Conservation (phyloP, 106 monocot genomes). For the Gastrodia elata region DNA sequence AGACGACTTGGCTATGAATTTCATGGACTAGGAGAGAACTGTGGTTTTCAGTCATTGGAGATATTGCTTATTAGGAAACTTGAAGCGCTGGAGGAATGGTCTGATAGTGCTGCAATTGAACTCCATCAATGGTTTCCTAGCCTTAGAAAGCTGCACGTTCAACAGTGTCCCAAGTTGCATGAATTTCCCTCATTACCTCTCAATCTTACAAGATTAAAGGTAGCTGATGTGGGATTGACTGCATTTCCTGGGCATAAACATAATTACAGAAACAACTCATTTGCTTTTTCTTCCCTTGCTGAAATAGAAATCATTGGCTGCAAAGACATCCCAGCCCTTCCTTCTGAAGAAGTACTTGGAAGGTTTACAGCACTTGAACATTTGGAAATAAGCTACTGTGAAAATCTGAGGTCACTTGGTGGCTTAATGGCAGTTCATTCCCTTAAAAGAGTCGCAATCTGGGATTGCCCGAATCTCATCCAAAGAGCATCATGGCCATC, state of each 20-base stretch:
- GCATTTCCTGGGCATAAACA: not conserved
- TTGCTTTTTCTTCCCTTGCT: constrained; percentile 1
- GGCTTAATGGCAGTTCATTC: constrained; percentile 4
- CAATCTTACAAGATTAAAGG: not conserved
- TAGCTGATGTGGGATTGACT: constrained; percentile 6
- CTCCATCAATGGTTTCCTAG: constrained; percentile 1
- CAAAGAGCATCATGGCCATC: not conserved
- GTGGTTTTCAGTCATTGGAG: constrained; percentile 3
- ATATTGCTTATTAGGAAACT: constrained; percentile 6
- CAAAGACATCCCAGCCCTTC: not conserved
- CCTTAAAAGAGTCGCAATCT: constrained; percentile 4
- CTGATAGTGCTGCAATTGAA: not conserved
- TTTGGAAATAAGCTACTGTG: constrained; percentile 11
- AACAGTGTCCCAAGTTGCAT: not conserved
- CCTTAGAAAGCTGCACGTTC: not conserved
- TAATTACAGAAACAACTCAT: not conserved
- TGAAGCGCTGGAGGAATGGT: constrained; percentile 1
- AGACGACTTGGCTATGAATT: constrained; percentile 1
- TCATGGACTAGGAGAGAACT: not conserved
- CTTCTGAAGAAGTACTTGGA: not conserved
- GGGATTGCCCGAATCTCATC: constrained; percentile 6
- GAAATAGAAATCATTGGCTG: constrained; percentile 8
- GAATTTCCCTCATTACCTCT: constrained; percentile 3
- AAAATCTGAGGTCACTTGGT: constrained; percentile 1
- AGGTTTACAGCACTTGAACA: constrained; percentile 1